Evolutionary conservation across 805 yeast genomes (phyloP).

Genomic region (Metschnikowia lochheadii): DNA sequence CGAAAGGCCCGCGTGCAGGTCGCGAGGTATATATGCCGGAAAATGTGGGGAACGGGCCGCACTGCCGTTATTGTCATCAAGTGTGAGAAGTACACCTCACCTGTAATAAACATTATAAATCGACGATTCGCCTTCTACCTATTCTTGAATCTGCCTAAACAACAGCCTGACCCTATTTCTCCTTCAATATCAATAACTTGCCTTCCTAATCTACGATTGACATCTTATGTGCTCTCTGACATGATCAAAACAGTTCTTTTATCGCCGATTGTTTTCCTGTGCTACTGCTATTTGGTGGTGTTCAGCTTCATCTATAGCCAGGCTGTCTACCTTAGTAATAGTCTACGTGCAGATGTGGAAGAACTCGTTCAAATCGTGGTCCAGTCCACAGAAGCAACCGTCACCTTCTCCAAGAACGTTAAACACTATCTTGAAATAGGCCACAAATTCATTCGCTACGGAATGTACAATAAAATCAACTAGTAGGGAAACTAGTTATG

Average conservation of each 20-base stretch:
- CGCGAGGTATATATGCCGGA: not conserved
- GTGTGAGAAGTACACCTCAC: not conserved
- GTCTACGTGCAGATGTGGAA: constrained; percentile 13
- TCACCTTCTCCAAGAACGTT: constrained; percentile 17
- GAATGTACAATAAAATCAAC: constrained; percentile 24
- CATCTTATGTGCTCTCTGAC: not conserved
- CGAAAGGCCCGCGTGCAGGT: not conserved
- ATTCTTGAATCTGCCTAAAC: too few species aligned
- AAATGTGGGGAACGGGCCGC: constrained; percentile 2
- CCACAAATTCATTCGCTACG: constrained; percentile 19
- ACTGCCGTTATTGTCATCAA: constrained; percentile 1
- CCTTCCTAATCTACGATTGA: not conserved
- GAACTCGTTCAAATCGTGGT: constrained; percentile 12
- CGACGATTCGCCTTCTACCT: not conserved
- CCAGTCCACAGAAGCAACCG: constrained; percentile 15
- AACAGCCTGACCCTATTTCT: not conserved
- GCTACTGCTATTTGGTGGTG: constrained; percentile 7
- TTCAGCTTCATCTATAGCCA: constrained; percentile 6
- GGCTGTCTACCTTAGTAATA: constrained; percentile 8
- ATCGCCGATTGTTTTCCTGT: constrained; percentile 1
- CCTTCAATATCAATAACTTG: too few species aligned
- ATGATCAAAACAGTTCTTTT: constrained; percentile 1
- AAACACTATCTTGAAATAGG: constrained; percentile 17
- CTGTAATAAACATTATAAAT: not conserved
- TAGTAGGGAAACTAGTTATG: constrained; percentile 1